Percentiles rank a stretch among this genome's conserved stretches.
Evolutionary conservation across 306 rosid species (phyloP).

Genomic region (Acacia acuminata): DNA sequence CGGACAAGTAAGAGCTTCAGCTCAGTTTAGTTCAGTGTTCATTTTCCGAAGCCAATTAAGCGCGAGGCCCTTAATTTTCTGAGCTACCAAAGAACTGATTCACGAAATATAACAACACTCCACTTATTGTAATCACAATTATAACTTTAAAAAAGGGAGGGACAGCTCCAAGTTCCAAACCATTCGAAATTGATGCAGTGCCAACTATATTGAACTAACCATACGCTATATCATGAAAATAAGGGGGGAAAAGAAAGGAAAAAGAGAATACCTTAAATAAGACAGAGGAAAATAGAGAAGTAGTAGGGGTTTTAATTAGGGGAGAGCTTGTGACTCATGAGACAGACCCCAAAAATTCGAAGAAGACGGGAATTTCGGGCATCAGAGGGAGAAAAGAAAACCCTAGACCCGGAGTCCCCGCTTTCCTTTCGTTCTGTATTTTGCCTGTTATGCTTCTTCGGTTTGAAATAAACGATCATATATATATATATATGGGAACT

Average conservation of each 20-base stretch:
- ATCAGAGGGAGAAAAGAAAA: neutral
- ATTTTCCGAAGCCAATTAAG: slow-evolving; percentile 1
- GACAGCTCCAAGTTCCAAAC: slow-evolving; percentile 15
- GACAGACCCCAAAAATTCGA: slow-evolving; percentile 27
- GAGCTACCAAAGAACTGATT: neutral
- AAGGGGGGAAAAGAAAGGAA: neutral
- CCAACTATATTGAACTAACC: slow-evolving; percentile 10
- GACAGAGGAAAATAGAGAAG: neutral
- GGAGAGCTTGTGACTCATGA: neutral
- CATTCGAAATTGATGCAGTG: slow-evolving; percentile 1
- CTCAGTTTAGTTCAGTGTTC: slow-evolving; percentile 5
- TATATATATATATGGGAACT: neutral
- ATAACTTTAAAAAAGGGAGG: neutral
- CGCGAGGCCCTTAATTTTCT: slow-evolving; percentile 24
- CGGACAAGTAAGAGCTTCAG: neutral
- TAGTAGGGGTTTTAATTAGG: slow-evolving; percentile 1
- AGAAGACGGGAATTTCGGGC: neutral
- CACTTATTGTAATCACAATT: neutral
- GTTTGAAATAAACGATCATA: neutral
- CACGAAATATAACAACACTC: neutral
- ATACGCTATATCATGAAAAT: neutral
- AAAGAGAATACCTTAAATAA: slow-evolving; percentile 1
- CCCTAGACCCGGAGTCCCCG: slow-evolving; percentile 38
- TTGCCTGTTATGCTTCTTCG: neutral
- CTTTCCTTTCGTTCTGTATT: neutral